A percentile compares a stretch with the other conserved stretches of the same genome.
These are phyloP conservation scores for Neurospora hispaniola DNA, from an alignment of 495 filamentous ascomycete genomes.

Conservation along the genomic window DNA sequence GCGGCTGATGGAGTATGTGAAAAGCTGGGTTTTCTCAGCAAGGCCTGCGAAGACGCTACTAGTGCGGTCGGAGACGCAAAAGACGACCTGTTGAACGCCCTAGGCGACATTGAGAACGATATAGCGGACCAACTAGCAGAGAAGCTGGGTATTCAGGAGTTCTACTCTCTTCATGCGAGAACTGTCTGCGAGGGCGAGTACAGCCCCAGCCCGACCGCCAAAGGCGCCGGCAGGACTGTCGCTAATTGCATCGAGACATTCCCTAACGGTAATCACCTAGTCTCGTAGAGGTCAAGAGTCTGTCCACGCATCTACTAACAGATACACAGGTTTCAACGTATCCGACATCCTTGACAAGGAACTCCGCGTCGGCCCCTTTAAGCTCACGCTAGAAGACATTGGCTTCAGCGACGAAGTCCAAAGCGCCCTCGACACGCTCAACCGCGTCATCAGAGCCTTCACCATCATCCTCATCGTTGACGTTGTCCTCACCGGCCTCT, in stretches of 20 bases:
- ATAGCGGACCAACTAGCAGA: conserved; percentile 29
- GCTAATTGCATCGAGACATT: conserved; percentile 52
- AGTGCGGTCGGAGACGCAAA: conserved; percentile 22
- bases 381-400: conserved; percentile 44
- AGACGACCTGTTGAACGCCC: conserved; percentile 18
- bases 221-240: conserved; percentile 41
- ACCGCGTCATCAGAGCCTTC: conserved; percentile 37
- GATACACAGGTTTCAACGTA: conserved; percentile 46
- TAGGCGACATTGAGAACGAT: conserved; percentile 18
- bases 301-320: neutral
- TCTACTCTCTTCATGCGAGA: conserved; percentile 64
- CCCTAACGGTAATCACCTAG: conserved; percentile 33
- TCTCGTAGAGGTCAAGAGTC: neutral
- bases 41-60: conserved; percentile 16
- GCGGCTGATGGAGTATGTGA: conserved; percentile 2
- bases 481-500: conserved; percentile 44
- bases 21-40: conserved; percentile 12
- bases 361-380: conserved; percentile 34
- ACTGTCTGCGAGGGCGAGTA: conserved; percentile 56
- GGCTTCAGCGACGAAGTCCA: conserved; percentile 54
- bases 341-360: conserved; percentile 42
- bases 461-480: conserved; percentile 57
- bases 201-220: conserved; percentile 40
- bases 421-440: conserved; percentile 45
- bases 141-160: conserved; percentile 52